Percentiles rank a stretch among this genome's conserved stretches.
These are phyloP conservation scores for Corymbia maculata DNA, from an alignment of 345 rosid genomes.

Conservation along the genomic window DNA sequence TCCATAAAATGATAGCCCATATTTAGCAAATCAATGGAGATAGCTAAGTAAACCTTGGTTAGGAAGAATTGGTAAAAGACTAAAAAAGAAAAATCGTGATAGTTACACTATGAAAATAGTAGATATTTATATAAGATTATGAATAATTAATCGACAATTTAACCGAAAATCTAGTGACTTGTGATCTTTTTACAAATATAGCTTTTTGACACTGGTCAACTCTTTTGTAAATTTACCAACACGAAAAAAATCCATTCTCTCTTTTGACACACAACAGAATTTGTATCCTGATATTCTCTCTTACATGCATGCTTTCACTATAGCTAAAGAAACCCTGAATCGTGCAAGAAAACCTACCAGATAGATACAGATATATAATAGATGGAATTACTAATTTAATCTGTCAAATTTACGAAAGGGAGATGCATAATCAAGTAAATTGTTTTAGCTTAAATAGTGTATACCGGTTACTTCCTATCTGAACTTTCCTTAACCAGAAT, in stretches of 20 bases:
- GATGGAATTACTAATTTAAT: not conserved
- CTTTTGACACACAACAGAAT: not conserved
- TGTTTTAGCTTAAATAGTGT: not conserved
- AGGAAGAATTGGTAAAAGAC: not conserved
- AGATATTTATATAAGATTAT: not conserved
- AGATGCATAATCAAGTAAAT: not conserved
- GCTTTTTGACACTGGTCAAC: not conserved
- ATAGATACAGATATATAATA: not conserved
- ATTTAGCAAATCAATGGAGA: not conserved
- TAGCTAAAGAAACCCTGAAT: not conserved
- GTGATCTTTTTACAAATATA: not conserved
- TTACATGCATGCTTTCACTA: not conserved
- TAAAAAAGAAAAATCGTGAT: not conserved
- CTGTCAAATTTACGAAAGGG: not conserved
- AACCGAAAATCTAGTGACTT: not conserved
- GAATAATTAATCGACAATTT: not conserved
- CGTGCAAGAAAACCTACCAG: not conserved
- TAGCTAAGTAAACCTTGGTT: not conserved
- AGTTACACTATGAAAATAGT: not conserved
- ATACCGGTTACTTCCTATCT: not conserved
- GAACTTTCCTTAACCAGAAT: not conserved
- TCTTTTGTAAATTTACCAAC: not conserved
- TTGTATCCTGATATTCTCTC: not conserved
- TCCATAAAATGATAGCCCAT: not conserved
- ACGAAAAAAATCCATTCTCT: not conserved